These are phyloP conservation scores for Venturia carpophila DNA, from an alignment of 2,329 filamentous ascomycete genomes.

Conservation along the genomic window DNA sequence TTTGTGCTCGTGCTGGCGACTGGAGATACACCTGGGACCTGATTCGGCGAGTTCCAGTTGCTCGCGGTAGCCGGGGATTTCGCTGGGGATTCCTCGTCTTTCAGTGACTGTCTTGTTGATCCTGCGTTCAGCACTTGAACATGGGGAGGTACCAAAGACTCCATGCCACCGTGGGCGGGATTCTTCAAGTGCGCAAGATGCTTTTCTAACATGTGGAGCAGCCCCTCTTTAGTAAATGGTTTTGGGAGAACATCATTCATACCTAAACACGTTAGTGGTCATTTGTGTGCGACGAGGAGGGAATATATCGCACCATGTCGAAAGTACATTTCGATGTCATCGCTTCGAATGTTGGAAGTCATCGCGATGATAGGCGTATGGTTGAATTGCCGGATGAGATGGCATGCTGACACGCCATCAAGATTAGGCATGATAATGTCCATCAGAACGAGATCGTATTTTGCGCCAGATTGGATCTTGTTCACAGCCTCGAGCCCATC, in stretches of 20 bases:
- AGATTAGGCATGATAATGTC: constrained; percentile 90
- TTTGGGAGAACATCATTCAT: constrained; percentile 98
- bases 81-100: constrained; percentile 54
- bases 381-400: constrained; percentile 83
- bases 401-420: constrained; percentile 89
- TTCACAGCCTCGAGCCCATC: constrained; percentile 88
- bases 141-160: constrained; percentile 41
- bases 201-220: constrained; percentile 76
- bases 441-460: constrained; percentile 53
- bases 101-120: constrained; percentile 39
- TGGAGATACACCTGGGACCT: constrained; percentile 50
- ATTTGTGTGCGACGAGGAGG: constrained; percentile 19
- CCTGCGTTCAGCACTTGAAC: constrained; percentile 42
- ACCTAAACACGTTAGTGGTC: constrained; percentile 45
- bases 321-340: constrained; percentile 96
- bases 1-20: constrained; percentile 28
- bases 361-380: constrained; percentile 89
- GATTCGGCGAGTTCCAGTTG: constrained; percentile 57
- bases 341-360: constrained; percentile 95
- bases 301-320: constrained; percentile 66
- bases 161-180: constrained; percentile 33
- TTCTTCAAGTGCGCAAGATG: constrained; percentile 80
- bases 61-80: constrained; percentile 53
- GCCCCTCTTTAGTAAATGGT: constrained; percentile 81
- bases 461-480: constrained; percentile 62